Conservation (phyloP, 2,329 filamentous ascomycete species). For the Penicillium sp. region DNA sequence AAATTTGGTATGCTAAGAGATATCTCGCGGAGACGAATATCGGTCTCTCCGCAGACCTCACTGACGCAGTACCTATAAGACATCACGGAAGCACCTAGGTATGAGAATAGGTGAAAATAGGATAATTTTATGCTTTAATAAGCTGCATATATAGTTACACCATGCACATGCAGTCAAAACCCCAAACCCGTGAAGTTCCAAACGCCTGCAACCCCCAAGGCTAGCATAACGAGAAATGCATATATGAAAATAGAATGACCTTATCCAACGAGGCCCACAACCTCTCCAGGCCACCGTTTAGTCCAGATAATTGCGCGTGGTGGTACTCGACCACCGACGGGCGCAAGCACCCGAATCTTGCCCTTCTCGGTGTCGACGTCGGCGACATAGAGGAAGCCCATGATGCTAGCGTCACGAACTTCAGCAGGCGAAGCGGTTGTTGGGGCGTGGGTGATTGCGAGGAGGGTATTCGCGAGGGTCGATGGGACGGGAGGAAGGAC, state of each 20-base stretch:
- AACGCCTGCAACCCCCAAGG: background rate
- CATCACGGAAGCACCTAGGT: no score
- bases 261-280: constrained; percentile 66
- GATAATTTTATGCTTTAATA: background rate
- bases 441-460: constrained; percentile 77
- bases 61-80: no score
- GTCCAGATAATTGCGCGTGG: constrained; percentile 77
- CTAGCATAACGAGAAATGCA: background rate
- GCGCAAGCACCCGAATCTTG: constrained; percentile 74
- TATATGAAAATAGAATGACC: constrained; percentile 2
- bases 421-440: constrained; percentile 63
- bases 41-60: no score
- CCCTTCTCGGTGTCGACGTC: constrained; percentile 82
- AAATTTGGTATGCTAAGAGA: no score
- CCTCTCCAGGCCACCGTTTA: constrained; percentile 72
- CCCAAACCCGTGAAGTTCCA: background rate
- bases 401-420: constrained; percentile 73
- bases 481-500: constrained; percentile 57
- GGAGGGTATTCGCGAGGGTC: constrained; percentile 68
- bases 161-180: background rate
- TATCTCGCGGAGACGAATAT: no score
- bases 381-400: constrained; percentile 89
- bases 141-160: constrained; percentile 1
- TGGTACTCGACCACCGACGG: constrained; percentile 74
- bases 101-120: background rate